Evolutionary conservation across 768 basidiomycete species (phyloP).

Genomic region (Tulasnella sp.): DNA sequence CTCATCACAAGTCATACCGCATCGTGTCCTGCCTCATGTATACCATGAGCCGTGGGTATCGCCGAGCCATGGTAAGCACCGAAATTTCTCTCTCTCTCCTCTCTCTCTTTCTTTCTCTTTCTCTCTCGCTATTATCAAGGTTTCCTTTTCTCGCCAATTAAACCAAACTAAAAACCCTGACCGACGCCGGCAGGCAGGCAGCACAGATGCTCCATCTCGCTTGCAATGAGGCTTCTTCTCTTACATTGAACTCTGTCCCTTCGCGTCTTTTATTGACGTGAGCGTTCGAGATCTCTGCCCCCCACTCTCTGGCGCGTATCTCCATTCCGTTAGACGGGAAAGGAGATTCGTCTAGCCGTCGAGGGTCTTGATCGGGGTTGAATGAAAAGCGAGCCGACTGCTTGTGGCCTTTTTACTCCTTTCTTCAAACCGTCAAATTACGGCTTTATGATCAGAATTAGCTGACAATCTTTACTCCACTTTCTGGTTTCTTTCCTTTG

Average conservation of each 20-base stretch:
- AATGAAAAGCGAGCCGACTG: not conserved
- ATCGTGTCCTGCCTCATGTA: conserved; percentile 17
- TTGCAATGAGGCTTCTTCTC: not conserved
- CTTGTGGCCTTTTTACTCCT: not conserved
- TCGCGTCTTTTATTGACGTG: not conserved
- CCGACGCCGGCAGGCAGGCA: not conserved
- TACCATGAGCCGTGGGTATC: conserved; percentile 19
- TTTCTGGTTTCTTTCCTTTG: not conserved
- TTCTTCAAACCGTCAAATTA: not conserved
- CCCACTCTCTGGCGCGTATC: not conserved
- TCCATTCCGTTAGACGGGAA: not conserved
- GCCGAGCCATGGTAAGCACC: not conserved
- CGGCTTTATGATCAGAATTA: not conserved
- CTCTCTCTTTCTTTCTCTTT: not conserved
- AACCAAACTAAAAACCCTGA: not conserved
- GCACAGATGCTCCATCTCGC: too few relatives aligned
- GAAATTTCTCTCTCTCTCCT: not conserved
- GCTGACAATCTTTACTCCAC: too few relatives aligned
- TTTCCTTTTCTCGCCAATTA: not conserved
- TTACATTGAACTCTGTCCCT: not conserved
- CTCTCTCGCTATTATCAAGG: not conserved
- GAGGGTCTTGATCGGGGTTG: not conserved
- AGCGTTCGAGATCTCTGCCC: not conserved
- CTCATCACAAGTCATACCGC: not conserved
- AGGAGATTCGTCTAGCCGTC: too few relatives aligned